Evolutionary conservation across 148 eudicot species (phyloP), one percentile per base, ranked within the genome.

Genomic region (Pharnaceum exiguum): DNA sequence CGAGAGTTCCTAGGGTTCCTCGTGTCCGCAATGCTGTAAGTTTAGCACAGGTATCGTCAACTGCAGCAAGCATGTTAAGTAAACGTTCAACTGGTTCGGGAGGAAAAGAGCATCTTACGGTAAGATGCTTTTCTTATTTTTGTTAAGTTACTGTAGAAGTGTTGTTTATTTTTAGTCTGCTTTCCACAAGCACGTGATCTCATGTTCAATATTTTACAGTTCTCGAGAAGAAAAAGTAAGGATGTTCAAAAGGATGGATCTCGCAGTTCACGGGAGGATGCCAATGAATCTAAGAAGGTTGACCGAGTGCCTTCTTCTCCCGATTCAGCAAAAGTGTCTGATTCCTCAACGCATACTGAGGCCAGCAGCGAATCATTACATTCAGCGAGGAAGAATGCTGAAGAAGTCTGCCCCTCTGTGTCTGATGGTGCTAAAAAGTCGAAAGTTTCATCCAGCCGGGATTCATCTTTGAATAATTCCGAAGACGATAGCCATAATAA

Each of bases 1-100:
- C 95, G 32, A 76, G 99, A 74, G 96, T 88, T 79, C 90, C 95
- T 59, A 79, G 99, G 54, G 95, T 88, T 33, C 89, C 99, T 64
- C 96, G 99, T 46, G 82, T 85, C 66, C 96, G 96, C 42, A 75
- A 85, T 62, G 78, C 83, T 51, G 96, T 96, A 47, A 79, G 83
- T 71, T 73, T 85, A 65, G 90, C 96, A 72, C 98, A 85, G 67
- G 54, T 81, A 61, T 74, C 89, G 47, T 71, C 95, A 46, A 76
- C 83, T 58, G 77, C 81, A 28, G 66, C 95, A 35, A 88, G 79
- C 72, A 69, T 68, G 71, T 63, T 79, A 63, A 71, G 77, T 65
- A 91, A 91, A 78, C 82, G 85, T 46, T 69, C 94, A 45, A 76
- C 86, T 55, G 71, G 78, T 63, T 72, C 83, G 58, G 90, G 88